phyloP scores from a whole-genome alignment of 2,329 filamentous ascomycete species.

The Penicillium sp. region DNA sequence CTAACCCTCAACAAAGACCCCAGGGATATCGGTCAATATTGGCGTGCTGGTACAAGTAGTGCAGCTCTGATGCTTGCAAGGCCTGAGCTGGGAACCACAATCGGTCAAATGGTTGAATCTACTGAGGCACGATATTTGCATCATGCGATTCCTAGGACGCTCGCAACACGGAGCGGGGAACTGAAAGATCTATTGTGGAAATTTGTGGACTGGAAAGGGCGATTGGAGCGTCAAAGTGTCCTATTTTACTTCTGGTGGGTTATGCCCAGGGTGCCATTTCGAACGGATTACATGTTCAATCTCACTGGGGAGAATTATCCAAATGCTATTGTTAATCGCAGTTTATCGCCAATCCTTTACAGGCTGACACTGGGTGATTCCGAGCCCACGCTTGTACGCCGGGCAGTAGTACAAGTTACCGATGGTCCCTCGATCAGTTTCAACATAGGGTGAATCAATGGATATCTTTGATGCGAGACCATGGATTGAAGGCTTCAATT shows the following conservation, averaged over 20 bases:
- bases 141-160: background rate
- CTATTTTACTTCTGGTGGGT: constrained; percentile 15
- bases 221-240: constrained; percentile 19
- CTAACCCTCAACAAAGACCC: constrained; percentile 7
- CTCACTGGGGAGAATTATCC: background rate
- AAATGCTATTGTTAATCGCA: background rate
- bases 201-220: constrained; percentile 19
- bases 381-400: constrained; percentile 5
- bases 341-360: constrained; percentile 16
- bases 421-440: background rate
- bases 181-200: constrained; percentile 7
- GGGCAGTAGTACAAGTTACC: constrained; percentile 9
- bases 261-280: background rate
- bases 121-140: background rate
- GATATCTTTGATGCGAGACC: background rate
- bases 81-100: background rate
- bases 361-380: background rate
- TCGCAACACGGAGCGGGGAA: background rate
- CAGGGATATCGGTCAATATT: constrained; percentile 10
- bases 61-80: background rate
- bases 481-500: background rate
- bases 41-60: constrained; percentile 22
- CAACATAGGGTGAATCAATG: background rate
- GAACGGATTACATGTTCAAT: constrained; percentile 5
- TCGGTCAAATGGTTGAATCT: background rate